These are phyloP conservation scores for Saccharomycopsis vini DNA, from an alignment of 805 yeast genomes.

Conservation along the genomic window DNA sequence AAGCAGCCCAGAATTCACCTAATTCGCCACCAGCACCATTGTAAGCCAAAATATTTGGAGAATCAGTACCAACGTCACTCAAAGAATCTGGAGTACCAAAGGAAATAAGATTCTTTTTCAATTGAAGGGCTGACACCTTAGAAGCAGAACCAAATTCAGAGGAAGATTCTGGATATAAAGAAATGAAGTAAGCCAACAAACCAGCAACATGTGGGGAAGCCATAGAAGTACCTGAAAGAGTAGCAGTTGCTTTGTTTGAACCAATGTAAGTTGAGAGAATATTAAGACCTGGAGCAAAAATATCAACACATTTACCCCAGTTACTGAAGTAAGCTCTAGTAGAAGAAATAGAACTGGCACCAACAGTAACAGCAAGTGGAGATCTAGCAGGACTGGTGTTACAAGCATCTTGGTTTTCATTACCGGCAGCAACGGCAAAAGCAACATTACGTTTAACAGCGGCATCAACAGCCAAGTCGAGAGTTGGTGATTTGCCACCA, in stretches of 20 bases:
- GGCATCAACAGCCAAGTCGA: slow-evolving; percentile 82
- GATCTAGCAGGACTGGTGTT: slow-evolving; percentile 87
- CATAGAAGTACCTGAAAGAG: slow-evolving; percentile 94
- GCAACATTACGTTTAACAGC: slow-evolving; percentile 84
- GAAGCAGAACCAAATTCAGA: slow-evolving; percentile 41
- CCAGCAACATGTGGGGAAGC: slow-evolving; percentile 97
- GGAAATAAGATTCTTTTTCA: slow-evolving; percentile 66
- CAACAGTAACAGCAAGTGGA: slow-evolving; percentile 79
- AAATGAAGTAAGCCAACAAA: slow-evolving; percentile 77
- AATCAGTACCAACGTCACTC: slow-evolving; percentile 57
- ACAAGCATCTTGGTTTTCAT: slow-evolving; percentile 90
- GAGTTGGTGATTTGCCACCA: slow-evolving; percentile 83
- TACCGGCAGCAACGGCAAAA: slow-evolving; percentile 95
- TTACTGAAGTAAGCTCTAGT: slow-evolving; percentile 92
- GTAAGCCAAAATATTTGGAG: slow-evolving; percentile 69
- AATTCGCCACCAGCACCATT: slow-evolving; percentile 76
- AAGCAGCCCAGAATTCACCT: slow-evolving; percentile 63
- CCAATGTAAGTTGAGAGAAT: slow-evolving; percentile 80
- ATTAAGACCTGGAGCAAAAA: slow-evolving; percentile 93
- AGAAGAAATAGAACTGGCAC: slow-evolving; percentile 86
- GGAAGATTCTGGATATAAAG: slow-evolving; percentile 69
- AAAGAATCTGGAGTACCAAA: slow-evolving; percentile 56
- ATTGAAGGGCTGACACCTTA: slow-evolving; percentile 58
- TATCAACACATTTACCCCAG: slow-evolving; percentile 92
- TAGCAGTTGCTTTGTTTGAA: slow-evolving; percentile 64